These are phyloP conservation scores for Hirschioporus abietinus DNA, from an alignment of 768 basidiomycete species.

Conservation along the genomic window DNA sequence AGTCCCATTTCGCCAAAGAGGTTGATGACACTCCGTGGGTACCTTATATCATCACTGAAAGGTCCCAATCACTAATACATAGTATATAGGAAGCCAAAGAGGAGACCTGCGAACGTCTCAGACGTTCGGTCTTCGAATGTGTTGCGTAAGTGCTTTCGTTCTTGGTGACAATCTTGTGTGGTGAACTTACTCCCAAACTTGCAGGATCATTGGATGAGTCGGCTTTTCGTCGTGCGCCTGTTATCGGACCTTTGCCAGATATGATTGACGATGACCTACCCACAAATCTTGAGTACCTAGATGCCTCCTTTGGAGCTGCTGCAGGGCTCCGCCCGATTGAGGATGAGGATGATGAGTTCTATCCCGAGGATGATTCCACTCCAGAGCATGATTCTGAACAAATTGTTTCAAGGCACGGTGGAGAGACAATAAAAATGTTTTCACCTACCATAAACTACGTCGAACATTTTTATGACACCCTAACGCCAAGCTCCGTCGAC, in stretches of 20 bases:
- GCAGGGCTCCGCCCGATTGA: slow-evolving; percentile 68
- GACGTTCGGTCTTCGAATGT: slow-evolving; percentile 12
- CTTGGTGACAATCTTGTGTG: background rate
- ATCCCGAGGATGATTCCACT: slow-evolving; percentile 20
- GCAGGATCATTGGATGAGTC: slow-evolving; percentile 34
- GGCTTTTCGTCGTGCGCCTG: slow-evolving; percentile 71
- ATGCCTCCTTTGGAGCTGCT: slow-evolving; percentile 73
- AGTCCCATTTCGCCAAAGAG: background rate
- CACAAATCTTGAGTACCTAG: slow-evolving; percentile 82
- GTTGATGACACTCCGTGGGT: background rate
- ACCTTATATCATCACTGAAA: background rate
- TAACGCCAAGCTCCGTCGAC: slow-evolving; percentile 50
- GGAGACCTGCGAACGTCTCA: slow-evolving; percentile 30
- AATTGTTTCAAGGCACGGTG: slow-evolving; percentile 59
- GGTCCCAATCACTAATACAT: background rate
- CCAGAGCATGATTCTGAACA: background rate
- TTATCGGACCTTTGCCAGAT: slow-evolving; percentile 76
- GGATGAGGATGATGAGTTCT: slow-evolving; percentile 71
- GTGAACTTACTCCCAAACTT: background rate
- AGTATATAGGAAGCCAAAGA: slow-evolving; percentile 17
- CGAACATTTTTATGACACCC: slow-evolving; percentile 68
- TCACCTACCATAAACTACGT: slow-evolving; percentile 56
- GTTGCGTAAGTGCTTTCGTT: slow-evolving; percentile 30
- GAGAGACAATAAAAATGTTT: slow-evolving; percentile 83
- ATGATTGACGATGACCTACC: slow-evolving; percentile 92